Evolutionary conservation across 2,329 filamentous ascomycete species (phyloP).

Genomic region (Fusarium liriodendri): DNA sequence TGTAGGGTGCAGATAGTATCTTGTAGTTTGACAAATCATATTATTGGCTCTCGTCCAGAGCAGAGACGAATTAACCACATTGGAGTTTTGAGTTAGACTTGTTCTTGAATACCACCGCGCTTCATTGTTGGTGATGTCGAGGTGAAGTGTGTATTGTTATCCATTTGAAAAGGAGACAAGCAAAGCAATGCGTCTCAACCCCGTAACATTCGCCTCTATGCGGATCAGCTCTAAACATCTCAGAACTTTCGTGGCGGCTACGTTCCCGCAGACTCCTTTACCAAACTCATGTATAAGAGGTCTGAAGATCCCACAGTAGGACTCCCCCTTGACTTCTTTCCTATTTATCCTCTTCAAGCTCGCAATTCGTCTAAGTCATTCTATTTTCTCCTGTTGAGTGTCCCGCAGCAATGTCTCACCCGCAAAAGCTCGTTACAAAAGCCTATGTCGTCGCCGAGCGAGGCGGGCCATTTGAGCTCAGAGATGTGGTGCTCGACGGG

Average conservation of each 20-base stretch:
- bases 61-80: neutral
- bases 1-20: neutral
- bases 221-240: neutral
- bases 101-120: neutral
- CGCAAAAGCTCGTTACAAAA: neutral
- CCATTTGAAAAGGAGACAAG: neutral
- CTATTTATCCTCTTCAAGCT: neutral
- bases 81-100: neutral
- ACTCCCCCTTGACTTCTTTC: neutral
- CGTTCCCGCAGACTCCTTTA: neutral
- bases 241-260: neutral
- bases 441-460: neutral
- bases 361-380: neutral
- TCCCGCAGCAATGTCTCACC: neutral
- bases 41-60: neutral
- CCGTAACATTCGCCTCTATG: neutral
- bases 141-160: neutral
- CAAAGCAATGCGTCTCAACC: neutral
- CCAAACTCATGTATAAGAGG: neutral
- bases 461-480: neutral
- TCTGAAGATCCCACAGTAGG: neutral
- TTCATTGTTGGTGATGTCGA: neutral
- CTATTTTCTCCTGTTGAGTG: neutral
- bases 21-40: neutral
- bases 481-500: neutral